These are phyloP conservation scores for Aspergillus calidoustus DNA, from an alignment of 2,329 filamentous ascomycete genomes.

Conservation along the genomic window DNA sequence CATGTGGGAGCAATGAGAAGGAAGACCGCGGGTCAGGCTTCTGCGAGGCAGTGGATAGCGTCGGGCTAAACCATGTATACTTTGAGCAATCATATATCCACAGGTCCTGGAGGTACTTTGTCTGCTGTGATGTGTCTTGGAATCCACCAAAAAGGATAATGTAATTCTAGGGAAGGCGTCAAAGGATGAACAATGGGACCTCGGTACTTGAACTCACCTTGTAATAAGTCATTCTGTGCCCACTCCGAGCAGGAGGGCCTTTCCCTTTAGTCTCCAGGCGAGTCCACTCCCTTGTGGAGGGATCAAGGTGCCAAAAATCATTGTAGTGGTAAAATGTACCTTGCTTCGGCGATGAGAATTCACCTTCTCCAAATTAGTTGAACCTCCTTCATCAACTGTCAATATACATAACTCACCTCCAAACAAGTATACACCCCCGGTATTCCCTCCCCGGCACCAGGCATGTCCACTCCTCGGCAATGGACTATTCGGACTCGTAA, in stretches of 20 bases:
- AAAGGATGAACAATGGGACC: background rate
- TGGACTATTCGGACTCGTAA: constrained; percentile 89
- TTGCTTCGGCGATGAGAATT: constrained; percentile 96
- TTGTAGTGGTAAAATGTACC: constrained; percentile 99
- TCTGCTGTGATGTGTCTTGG: constrained; percentile 93
- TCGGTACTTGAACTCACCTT: constrained; percentile 55
- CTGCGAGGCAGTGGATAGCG: constrained; percentile 74
- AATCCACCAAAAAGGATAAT: constrained; percentile 96
- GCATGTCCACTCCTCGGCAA: constrained; percentile 91
- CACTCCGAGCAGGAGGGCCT: constrained; percentile 84
- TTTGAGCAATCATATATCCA: constrained; percentile 94
- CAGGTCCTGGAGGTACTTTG: constrained; percentile 88
- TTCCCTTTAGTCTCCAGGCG: constrained; percentile 75
- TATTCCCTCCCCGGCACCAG: constrained; percentile 88
- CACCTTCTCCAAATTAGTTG: constrained; percentile 53
- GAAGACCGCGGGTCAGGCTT: constrained; percentile 91
- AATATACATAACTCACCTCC: constrained; percentile 58
- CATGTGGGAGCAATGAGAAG: constrained; percentile 89
- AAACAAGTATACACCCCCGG: constrained; percentile 85
- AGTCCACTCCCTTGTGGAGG: constrained; percentile 83
- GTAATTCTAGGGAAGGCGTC: constrained; percentile 64
- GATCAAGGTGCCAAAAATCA: constrained; percentile 94
- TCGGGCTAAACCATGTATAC: constrained; percentile 81
- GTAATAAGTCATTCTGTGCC: constrained; percentile 94
- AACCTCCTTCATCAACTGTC: background rate